phyloP scores from a whole-genome alignment of 345 rosid species.

The Kernera saxatilis region DNA sequence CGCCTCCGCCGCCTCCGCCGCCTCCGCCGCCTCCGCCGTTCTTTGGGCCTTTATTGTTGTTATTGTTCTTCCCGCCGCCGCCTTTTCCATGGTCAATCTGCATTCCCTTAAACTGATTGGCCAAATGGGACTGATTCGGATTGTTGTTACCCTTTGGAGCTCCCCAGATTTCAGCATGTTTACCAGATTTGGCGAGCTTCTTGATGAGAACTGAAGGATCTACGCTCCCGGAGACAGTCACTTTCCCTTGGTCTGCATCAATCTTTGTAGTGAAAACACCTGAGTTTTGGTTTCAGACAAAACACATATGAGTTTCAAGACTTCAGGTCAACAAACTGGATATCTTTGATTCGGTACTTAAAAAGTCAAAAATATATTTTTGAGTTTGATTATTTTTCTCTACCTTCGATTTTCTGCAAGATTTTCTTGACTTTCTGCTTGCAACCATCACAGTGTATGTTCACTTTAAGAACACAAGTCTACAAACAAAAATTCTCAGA shows the following conservation, averaged over 20 bases:
- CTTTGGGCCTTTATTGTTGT: constrained; percentile 45
- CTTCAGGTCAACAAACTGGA: not conserved
- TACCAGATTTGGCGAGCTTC: constrained; percentile 88
- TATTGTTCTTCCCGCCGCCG: constrained; percentile 29
- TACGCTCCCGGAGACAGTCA: constrained; percentile 68
- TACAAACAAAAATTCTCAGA: constrained; percentile 36
- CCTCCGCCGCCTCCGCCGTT: constrained; percentile 38
- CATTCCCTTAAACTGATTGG: constrained; percentile 66
- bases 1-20: constrained; percentile 40
- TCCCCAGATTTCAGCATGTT: constrained; percentile 91
- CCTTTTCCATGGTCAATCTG: constrained; percentile 63
- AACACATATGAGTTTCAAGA: constrained; percentile 5
- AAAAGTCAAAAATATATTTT: constrained; percentile 1
- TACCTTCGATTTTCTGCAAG: constrained; percentile 90
- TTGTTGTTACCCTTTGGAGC: constrained; percentile 51
- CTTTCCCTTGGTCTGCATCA: constrained; percentile 85
- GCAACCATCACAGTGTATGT: constrained; percentile 97
- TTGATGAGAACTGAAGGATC: constrained; percentile 66
- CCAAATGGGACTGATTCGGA: constrained; percentile 38
- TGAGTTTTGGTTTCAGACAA: constrained; percentile 30
- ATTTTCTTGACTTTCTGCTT: constrained; percentile 88
- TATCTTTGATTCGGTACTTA: not conserved
- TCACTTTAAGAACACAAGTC: constrained; percentile 95
- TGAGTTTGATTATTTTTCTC: not conserved
- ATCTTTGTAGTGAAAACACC: constrained; percentile 73